These are phyloP conservation scores for Dentipellis sp. DNA, from an alignment of 768 basidiomycete genomes.

Conservation along the genomic window DNA sequence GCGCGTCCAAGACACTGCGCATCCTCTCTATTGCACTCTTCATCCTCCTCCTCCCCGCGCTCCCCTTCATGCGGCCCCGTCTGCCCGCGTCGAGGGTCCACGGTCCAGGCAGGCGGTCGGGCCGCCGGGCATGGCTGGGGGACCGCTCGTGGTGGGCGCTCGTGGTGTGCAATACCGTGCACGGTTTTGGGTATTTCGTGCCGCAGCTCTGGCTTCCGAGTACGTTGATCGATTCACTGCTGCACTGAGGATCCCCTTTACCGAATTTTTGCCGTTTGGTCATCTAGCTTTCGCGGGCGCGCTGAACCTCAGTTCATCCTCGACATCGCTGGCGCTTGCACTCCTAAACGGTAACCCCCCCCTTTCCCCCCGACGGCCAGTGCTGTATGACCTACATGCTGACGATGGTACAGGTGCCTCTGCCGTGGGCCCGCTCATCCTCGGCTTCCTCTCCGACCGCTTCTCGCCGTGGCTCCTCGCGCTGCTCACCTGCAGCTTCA, in stretches of 20 bases:
- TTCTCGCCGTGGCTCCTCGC: conserved; percentile 16
- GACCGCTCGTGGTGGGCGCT: conserved; percentile 19
- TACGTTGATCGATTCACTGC: conserved; percentile 4
- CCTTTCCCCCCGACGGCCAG: no score
- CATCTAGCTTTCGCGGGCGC: neutral
- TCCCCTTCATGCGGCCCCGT: conserved; percentile 19
- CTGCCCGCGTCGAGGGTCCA: conserved; percentile 16
- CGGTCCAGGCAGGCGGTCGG: conserved; percentile 1
- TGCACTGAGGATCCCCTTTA: no score
- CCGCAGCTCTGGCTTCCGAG: conserved; percentile 20
- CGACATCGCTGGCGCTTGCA: conserved; percentile 12
- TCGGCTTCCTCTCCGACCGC: conserved; percentile 15
- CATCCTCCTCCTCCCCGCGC: conserved; percentile 13
- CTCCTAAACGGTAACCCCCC: conserved; percentile 12
- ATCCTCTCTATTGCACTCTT: conserved; percentile 15
- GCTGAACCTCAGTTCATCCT: conserved; percentile 7
- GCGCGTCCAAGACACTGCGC: conserved; percentile 17
- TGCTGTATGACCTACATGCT: no score
- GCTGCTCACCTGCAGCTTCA: conserved; percentile 13
- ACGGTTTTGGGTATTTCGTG: conserved; percentile 19
- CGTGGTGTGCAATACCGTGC: conserved; percentile 17
- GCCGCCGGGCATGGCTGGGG: conserved; percentile 14
- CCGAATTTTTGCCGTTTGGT: no score
- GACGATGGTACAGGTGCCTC: conserved; percentile 1
- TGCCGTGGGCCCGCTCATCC: conserved; percentile 8